Evolutionary conservation across 805 yeast genomes (phyloP).

Genomic region (Middelhovenomyces tepae): DNA sequence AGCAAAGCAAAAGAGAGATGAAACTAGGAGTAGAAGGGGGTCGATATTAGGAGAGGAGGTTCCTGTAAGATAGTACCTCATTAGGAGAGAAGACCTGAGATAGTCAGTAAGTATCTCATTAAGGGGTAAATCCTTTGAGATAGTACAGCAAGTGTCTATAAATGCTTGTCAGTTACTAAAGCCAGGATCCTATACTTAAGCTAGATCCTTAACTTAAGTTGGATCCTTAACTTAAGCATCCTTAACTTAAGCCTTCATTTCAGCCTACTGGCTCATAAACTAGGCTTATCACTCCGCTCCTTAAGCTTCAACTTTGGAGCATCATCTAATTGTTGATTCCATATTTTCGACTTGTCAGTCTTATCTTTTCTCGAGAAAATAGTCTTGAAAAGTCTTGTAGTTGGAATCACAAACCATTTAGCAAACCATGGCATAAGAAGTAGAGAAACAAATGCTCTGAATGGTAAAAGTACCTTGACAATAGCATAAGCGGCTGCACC

Average conservation of each 20-base stretch:
- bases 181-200: not conserved
- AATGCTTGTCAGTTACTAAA: not conserved
- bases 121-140: not conserved
- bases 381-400: conserved; percentile 21
- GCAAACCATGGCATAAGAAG: conserved; percentile 53
- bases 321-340: conserved; percentile 6
- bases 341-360: conserved; percentile 9
- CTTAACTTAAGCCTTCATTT: no score
- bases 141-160: not conserved
- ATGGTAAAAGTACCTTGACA: conserved; percentile 50
- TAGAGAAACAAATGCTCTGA: conserved; percentile 43
- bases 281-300: not conserved
- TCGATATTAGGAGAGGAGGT: not conserved
- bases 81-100: not conserved
- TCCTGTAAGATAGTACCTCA: not conserved
- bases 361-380: conserved; percentile 1
- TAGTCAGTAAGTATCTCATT: not conserved
- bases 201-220: not conserved
- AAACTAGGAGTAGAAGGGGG: not conserved
- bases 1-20: not conserved
- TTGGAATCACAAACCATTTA: conserved; percentile 40
- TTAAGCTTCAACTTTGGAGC: conserved; percentile 1
- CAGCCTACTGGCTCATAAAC: no score
- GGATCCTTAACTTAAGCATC: not conserved
- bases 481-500: conserved; percentile 71